These are phyloP conservation scores for Cronartium ribicola DNA, from an alignment of 1,284 basidiomycete species.

Conservation along the genomic window DNA sequence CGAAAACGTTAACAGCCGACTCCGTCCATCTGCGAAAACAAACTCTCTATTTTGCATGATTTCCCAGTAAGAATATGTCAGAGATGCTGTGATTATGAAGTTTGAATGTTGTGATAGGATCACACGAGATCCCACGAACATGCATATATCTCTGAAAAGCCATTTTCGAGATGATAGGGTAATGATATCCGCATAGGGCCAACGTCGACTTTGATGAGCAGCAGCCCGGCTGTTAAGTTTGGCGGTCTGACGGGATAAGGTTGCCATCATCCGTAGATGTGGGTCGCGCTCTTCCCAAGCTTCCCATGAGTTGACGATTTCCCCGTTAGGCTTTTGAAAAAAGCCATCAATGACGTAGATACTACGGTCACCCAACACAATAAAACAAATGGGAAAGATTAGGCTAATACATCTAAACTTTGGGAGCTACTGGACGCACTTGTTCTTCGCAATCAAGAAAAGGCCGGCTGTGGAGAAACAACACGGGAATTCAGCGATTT, in stretches of 20 bases:
- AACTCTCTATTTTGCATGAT: constrained; percentile 71
- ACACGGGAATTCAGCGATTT: background rate
- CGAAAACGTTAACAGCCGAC: constrained; percentile 46
- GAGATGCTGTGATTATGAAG: constrained; percentile 56
- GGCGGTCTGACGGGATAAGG: constrained; percentile 71
- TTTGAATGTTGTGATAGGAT: background rate
- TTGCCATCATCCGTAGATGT: constrained; percentile 58
- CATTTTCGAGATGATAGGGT: constrained; percentile 76
- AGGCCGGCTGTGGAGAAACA: constrained; percentile 8
- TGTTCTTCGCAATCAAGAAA: constrained; percentile 41
- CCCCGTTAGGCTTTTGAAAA: constrained; percentile 79
- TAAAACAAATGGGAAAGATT: constrained; percentile 52
- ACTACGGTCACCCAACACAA: constrained; percentile 74
- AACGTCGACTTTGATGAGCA: constrained; percentile 50
- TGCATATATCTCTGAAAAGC: constrained; percentile 78
- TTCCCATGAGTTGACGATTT: constrained; percentile 81
- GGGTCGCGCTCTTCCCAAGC: constrained; percentile 62
- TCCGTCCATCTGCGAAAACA: constrained; percentile 65
- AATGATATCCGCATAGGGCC: constrained; percentile 72
- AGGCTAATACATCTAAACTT: background rate
- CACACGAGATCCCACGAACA: background rate
- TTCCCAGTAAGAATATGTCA: constrained; percentile 86
- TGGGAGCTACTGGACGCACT: constrained; percentile 7
- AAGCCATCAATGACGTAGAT: constrained; percentile 88
- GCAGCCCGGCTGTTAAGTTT: constrained; percentile 59